A percentile compares a stretch with the other conserved stretches of the same genome.
Conservation (phyloP, 805 yeast genomes). For the Candida xiaguanensis region DNA sequence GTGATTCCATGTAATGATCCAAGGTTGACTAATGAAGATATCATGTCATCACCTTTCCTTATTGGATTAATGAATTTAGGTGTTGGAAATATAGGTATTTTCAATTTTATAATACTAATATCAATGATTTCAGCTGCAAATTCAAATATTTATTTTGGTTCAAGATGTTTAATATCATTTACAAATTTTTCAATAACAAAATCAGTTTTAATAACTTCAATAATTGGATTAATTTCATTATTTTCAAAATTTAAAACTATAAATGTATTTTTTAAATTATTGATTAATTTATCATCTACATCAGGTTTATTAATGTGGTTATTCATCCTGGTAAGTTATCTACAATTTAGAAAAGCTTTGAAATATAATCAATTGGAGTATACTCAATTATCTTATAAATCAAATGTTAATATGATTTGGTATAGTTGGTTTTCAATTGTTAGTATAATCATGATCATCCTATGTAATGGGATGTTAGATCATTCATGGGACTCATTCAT, state of each 20-base stretch:
- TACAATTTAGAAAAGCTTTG: conserved; percentile 11
- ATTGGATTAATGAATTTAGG: conserved; percentile 18
- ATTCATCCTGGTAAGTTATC: conserved; percentile 16
- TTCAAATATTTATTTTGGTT: conserved; percentile 26
- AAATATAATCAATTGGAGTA: conserved; percentile 51
- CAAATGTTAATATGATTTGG: conserved; percentile 8
- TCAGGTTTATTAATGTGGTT: conserved; percentile 28
- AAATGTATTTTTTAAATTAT: conserved; percentile 13
- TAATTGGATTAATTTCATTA: conserved; percentile 19
- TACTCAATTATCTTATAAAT: conserved; percentile 56
- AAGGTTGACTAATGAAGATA: conserved; percentile 10
- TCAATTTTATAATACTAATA: conserved; percentile 19
- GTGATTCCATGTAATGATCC: conserved; percentile 49
- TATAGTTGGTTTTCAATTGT: conserved; percentile 13
- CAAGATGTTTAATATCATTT: conserved; percentile 19
- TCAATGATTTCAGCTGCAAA: conserved; percentile 25
- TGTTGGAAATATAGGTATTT: conserved; percentile 11
- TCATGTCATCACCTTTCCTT: conserved; percentile 22
- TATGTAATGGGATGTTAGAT: conserved; percentile 15
- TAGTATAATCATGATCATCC: conserved; percentile 14
- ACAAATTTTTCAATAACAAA: conserved; percentile 4
- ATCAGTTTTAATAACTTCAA: conserved; percentile 18
- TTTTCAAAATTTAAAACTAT: conserved; percentile 16
- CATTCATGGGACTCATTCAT: conserved; percentile 14
- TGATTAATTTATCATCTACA: conserved; percentile 21